Conservation (phyloP, 441 rosid species). For the Erodium trifolium region DNA sequence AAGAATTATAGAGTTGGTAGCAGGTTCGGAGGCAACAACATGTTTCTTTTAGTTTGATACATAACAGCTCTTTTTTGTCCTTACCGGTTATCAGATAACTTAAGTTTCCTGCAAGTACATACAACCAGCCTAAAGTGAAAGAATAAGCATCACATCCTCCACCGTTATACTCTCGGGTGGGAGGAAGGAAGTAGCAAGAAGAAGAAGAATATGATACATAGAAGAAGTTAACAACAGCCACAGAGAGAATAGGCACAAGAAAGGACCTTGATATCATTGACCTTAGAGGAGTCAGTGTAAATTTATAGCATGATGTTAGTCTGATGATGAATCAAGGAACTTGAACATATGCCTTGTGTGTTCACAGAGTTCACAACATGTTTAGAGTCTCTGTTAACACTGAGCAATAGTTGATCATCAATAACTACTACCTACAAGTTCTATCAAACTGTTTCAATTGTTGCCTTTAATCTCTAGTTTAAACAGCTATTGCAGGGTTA, state of each 20-base stretch:
- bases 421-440: constrained; percentile 13
- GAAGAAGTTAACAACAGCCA: constrained; percentile 19
- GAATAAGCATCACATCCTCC: constrained; percentile 12
- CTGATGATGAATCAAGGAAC: constrained; percentile 18
- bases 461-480: neutral
- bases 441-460: constrained; percentile 7
- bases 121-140: constrained; percentile 14
- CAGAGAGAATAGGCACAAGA: constrained; percentile 24
- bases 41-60: neutral
- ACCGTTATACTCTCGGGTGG: constrained; percentile 10
- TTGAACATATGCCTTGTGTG: constrained; percentile 16
- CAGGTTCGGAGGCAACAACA: constrained; percentile 17
- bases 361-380: constrained; percentile 18
- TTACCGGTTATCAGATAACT: neutral
- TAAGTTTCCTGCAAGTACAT: constrained; percentile 28
- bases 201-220: constrained; percentile 29
- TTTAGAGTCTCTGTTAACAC: constrained; percentile 23
- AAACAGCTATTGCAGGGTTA: too few relatives aligned
- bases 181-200: constrained; percentile 21
- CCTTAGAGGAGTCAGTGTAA: constrained; percentile 23
- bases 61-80: constrained; percentile 11
- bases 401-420: neutral
- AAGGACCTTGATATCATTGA: constrained; percentile 8
- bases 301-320: constrained; percentile 10
- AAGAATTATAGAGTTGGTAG: constrained; percentile 27